A percentile compares a stretch with the other conserved stretches of the same genome.
These are phyloP conservation scores for Cymbidium sinense DNA, from an alignment of 106 monocot species.

Conservation along the genomic window DNA sequence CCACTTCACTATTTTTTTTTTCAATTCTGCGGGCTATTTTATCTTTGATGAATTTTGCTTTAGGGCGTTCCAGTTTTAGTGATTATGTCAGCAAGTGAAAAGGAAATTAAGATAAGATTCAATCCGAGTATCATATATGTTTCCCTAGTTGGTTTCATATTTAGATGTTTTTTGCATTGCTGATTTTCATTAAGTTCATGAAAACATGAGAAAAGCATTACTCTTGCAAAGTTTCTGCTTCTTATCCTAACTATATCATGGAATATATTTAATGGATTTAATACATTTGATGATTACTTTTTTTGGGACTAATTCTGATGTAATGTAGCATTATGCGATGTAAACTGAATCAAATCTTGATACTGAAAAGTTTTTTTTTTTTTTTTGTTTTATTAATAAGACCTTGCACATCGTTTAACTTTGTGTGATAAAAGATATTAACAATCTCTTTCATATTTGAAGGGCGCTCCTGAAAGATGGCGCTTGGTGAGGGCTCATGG, in stretches of 20 bases:
- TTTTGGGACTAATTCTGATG: not conserved
- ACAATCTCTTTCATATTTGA: conserved; percentile 1
- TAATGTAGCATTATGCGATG: not conserved
- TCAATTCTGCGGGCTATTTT: no score
- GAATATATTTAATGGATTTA: not conserved
- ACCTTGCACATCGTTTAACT: not conserved
- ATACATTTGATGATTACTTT: not conserved
- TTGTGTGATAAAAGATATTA: not conserved
- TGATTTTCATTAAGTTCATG: not conserved
- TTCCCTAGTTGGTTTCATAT: not conserved
- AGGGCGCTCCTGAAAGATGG: conserved; percentile 90
- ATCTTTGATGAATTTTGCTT: no score
- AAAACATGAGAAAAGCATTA: not conserved
- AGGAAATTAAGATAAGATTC: no score
- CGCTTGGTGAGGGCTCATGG: conserved; percentile 83
- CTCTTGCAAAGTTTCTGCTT: not conserved
- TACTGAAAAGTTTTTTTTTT: not conserved
- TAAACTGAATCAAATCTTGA: not conserved
- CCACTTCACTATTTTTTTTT: no score
- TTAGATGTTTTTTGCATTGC: not conserved
- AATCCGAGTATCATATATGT: no score
- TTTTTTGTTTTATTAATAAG: no score
- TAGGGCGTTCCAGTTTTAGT: no score
- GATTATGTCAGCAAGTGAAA: no score
- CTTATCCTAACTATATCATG: not conserved